Conservation (phyloP, 2,329 filamentous ascomycete genomes). For the Teratosphaeria gauchensis region DNA sequence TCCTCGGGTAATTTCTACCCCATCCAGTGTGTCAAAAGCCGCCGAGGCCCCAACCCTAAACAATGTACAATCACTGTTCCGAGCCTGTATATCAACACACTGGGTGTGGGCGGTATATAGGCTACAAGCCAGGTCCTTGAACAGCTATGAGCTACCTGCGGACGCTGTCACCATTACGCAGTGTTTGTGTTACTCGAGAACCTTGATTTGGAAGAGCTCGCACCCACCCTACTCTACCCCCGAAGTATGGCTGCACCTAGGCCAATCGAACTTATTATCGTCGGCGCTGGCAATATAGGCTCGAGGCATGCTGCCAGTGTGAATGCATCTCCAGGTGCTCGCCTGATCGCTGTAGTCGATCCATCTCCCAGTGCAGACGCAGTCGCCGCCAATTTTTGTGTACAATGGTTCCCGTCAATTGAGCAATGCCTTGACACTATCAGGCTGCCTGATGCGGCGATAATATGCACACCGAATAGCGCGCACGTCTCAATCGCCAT, state of each 20-base stretch:
- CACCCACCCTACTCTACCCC: too few species aligned
- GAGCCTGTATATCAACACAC: too few species aligned
- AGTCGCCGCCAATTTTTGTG: conserved; percentile 29
- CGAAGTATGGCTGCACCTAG: too few species aligned
- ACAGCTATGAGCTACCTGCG: too few species aligned
- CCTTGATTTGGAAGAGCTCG: too few species aligned
- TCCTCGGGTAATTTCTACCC: background rate
- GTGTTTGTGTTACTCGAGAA: too few species aligned
- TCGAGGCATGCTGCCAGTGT: conserved; percentile 42
- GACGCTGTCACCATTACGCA: too few species aligned
- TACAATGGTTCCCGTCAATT: conserved; percentile 33
- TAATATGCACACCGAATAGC: conserved; percentile 52
- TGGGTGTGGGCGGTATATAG: too few species aligned
- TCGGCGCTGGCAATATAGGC: conserved; percentile 42
- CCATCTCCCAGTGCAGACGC: conserved; percentile 30
- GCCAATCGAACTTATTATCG: conserved; percentile 27
- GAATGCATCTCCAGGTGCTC: conserved; percentile 27
- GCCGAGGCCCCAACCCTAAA: too few species aligned
- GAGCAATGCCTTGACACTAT: conserved; percentile 33
- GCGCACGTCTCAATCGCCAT: conserved; percentile 45
- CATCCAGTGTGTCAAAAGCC: background rate
- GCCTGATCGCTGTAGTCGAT: conserved; percentile 39
- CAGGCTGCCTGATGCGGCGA: conserved; percentile 40
- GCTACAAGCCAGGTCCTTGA: too few species aligned
- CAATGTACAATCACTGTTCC: too few species aligned